Evolutionary conservation across 1,284 basidiomycete genomes (phyloP).

Genomic region (Cryptococcus sp.): DNA sequence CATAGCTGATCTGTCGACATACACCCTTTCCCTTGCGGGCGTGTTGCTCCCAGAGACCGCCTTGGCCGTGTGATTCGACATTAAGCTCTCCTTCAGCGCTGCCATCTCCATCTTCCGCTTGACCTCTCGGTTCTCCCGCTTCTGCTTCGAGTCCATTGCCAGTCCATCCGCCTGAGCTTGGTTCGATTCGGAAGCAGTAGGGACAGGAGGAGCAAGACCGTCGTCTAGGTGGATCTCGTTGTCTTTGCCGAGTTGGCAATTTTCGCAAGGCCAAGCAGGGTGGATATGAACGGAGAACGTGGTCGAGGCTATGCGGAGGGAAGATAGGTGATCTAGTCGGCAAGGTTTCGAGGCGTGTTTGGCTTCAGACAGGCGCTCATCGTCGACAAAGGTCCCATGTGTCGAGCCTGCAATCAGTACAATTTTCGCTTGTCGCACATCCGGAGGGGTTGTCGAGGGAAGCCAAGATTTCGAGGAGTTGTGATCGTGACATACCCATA

Average conservation of each 20-base stretch:
- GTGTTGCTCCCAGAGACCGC: neutral
- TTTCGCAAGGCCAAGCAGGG: conserved; percentile 40
- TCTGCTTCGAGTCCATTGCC: conserved; percentile 21
- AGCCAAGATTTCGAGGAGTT: no score
- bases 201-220: conserved; percentile 8
- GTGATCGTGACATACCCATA: conserved; percentile 27
- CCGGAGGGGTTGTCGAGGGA: neutral
- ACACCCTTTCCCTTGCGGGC: conserved; percentile 7
- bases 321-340: conserved; percentile 26
- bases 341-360: conserved; percentile 34
- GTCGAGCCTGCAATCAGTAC: conserved; percentile 35
- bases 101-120: conserved; percentile 33
- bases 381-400: conserved; percentile 39
- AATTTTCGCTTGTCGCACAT: no score
- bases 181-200: neutral
- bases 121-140: conserved; percentile 22
- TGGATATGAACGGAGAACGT: conserved; percentile 40
- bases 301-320: conserved; percentile 33
- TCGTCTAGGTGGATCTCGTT: conserved; percentile 36
- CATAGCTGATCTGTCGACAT: conserved; percentile 41
- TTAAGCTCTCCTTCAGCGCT: conserved; percentile 22
- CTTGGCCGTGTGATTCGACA: conserved; percentile 9
- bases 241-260: conserved; percentile 27
- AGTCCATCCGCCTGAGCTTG: neutral
- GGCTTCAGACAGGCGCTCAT: conserved; percentile 26